phyloP scores from a whole-genome alignment of 176 grass and related monocot genomes.

The Chloris gayana region DNA sequence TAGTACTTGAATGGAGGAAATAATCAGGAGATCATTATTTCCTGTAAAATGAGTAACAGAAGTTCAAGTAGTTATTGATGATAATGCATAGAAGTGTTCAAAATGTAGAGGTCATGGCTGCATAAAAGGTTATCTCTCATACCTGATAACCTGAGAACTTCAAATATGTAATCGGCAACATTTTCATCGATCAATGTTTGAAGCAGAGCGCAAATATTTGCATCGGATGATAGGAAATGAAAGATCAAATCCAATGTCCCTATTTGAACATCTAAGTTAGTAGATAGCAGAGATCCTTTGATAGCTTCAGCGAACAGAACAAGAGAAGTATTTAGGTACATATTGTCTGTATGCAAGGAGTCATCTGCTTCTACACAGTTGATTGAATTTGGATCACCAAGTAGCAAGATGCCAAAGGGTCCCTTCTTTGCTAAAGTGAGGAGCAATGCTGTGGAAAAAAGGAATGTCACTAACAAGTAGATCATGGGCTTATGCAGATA shows the following conservation, averaged over 20 bases:
- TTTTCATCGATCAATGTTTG: constrained; percentile 77
- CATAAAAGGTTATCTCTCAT: constrained; percentile 20
- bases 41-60: constrained; percentile 58
- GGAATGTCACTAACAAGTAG: constrained; percentile 34
- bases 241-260: constrained; percentile 83
- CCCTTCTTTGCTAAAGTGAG: constrained; percentile 67
- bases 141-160: constrained; percentile 90
- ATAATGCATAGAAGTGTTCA: constrained; percentile 27
- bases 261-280: constrained; percentile 73
- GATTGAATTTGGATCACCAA: constrained; percentile 38
- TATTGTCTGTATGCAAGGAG: constrained; percentile 38
- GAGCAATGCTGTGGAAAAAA: constrained; percentile 72
- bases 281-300: constrained; percentile 92
- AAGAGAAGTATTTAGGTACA: constrained; percentile 44
- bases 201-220: constrained; percentile 54
- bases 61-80: constrained; percentile 27
- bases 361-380: constrained; percentile 52
- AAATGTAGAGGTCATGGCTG: constrained; percentile 20
- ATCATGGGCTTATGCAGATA: constrained; percentile 8
- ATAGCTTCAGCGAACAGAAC: constrained; percentile 86
- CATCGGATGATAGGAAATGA: constrained; percentile 76
- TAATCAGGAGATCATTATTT: constrained; percentile 76
- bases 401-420: constrained; percentile 54
- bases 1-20: constrained; percentile 76
- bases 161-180: constrained; percentile 94